Evolutionary conservation across 1,139 yeast species (phyloP).

Genomic region (Torulaspora pretoriensis): DNA sequence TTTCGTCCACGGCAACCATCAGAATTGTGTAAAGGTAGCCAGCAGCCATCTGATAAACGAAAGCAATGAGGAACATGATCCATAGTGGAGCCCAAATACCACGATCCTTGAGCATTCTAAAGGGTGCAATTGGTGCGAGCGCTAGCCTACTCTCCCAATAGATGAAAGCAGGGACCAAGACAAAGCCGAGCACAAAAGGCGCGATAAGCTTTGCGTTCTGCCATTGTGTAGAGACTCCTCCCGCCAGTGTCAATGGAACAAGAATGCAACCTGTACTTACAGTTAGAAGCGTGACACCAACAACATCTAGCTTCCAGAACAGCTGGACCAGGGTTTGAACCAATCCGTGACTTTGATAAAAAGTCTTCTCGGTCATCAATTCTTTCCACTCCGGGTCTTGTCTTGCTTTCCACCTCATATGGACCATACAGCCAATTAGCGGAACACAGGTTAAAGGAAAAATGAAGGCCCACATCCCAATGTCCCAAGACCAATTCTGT

Average conservation of each 20-base stretch:
- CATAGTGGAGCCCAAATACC: conserved; percentile 62
- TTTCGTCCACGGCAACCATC: conserved; percentile 56
- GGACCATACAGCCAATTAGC: conserved; percentile 47
- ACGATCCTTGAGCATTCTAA: conserved; percentile 54
- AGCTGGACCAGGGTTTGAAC: conserved; percentile 23
- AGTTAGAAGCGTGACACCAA: conserved; percentile 50
- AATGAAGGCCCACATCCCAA: conserved; percentile 78
- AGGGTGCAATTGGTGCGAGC: conserved; percentile 56
- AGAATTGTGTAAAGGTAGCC: conserved; percentile 64
- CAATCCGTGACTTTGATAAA: conserved; percentile 31
- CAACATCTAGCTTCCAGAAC: conserved; percentile 51
- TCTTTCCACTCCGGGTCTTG: conserved; percentile 46
- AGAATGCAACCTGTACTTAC: conserved; percentile 51
- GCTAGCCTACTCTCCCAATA: conserved; percentile 54
- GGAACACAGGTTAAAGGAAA: conserved; percentile 64
- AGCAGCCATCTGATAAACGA: conserved; percentile 64
- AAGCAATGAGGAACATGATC: conserved; percentile 42
- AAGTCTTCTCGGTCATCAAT: conserved; percentile 33
- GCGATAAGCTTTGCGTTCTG: conserved; percentile 52
- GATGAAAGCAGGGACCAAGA: conserved; percentile 50
- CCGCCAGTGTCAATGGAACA: conserved; percentile 54
- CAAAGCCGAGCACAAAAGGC: conserved; percentile 61
- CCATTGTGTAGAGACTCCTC: conserved; percentile 54
- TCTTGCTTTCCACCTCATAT: conserved; percentile 54
- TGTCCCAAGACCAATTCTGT: conserved; percentile 62